phyloP scores from a whole-genome alignment of 2,329 filamentous ascomycete genomes.

The Alternaria brassicae region DNA sequence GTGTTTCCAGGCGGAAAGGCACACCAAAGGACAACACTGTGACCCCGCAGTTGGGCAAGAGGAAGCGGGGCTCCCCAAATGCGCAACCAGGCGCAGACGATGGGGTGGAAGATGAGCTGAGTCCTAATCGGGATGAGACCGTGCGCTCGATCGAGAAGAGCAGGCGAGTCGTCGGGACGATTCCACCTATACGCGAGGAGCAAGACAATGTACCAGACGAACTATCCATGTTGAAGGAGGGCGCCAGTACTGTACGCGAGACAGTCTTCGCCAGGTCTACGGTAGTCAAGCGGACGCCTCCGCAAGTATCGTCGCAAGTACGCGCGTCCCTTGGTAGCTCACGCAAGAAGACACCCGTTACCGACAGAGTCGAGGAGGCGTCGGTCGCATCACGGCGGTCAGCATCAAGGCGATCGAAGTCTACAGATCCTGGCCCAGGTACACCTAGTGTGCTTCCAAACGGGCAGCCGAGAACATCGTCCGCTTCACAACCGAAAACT shows the following conservation, averaged over 20 bases:
- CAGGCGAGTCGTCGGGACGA: slow-evolving; percentile 30
- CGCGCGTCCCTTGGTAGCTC: slow-evolving; percentile 4
- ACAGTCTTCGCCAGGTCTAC: slow-evolving; percentile 12
- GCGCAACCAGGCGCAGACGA: slow-evolving; percentile 27
- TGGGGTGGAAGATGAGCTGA: slow-evolving; percentile 44
- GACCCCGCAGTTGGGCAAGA: slow-evolving; percentile 45
- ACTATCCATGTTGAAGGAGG: slow-evolving; percentile 36
- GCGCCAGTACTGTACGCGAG: slow-evolving; percentile 23
- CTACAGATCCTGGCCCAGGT: slow-evolving; percentile 29
- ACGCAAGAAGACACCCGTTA: slow-evolving; percentile 18
- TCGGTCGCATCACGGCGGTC: slow-evolving; percentile 22
- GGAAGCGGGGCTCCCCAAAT: slow-evolving; percentile 38
- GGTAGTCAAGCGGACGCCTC: slow-evolving; percentile 20
- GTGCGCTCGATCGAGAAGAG: slow-evolving; percentile 39
- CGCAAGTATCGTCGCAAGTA: slow-evolving; percentile 15
- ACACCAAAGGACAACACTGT: slow-evolving; percentile 27
- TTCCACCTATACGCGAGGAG: slow-evolving; percentile 36
- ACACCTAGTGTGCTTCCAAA: slow-evolving; percentile 34
- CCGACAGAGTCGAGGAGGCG: slow-evolving; percentile 6
- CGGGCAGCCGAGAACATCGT: slow-evolving; percentile 18
- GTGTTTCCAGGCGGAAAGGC: slow-evolving; percentile 20
- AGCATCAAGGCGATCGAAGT: slow-evolving; percentile 25
- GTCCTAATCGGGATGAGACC: slow-evolving; percentile 37
- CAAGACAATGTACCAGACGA: slow-evolving; percentile 38
- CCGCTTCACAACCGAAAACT: slow-evolving; percentile 18